These are phyloP conservation scores for Trichoderma polysporum DNA, from an alignment of 2,329 filamentous ascomycete genomes.

Conservation along the genomic window DNA sequence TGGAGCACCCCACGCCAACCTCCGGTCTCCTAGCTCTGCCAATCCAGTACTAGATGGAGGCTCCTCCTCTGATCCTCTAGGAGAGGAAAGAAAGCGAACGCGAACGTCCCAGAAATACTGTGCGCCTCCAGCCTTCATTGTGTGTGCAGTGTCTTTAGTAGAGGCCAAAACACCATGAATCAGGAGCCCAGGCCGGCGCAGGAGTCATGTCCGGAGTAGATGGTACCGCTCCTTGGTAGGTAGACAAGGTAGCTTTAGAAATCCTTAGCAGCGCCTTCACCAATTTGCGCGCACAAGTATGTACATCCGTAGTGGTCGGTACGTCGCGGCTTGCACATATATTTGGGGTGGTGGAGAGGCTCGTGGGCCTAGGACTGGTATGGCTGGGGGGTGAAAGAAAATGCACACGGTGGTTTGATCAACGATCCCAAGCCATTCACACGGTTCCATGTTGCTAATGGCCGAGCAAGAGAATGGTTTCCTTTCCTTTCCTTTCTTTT, in stretches of 20 bases:
- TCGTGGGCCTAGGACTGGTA: constrained; percentile 10
- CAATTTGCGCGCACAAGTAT: not conserved
- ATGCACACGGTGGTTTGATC: constrained; percentile 20
- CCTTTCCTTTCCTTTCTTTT: not conserved
- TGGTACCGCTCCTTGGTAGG: not conserved
- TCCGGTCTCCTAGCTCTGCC: constrained; percentile 15
- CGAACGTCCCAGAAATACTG: not conserved
- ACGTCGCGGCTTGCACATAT: constrained; percentile 5
- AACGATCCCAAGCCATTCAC: constrained; percentile 9
- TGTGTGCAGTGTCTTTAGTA: not conserved
- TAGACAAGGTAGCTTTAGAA: not conserved
- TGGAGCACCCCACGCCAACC: constrained; percentile 20
- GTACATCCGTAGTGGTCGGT: not conserved
- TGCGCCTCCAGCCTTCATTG: not conserved
- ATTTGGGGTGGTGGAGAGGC: constrained; percentile 19
- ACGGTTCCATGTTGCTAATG: not conserved
- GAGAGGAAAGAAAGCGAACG: not conserved
- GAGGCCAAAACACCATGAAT: not conserved
- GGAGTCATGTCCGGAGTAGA: not conserved
- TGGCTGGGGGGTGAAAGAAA: not conserved
- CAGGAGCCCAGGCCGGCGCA: not conserved
- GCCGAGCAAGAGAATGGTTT: not conserved
- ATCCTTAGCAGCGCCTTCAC: not conserved
- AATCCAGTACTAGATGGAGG: constrained; percentile 6
- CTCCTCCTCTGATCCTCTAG: constrained; percentile 9